Conservation (phyloP, 2,329 filamentous ascomycete species). For the Pseudofabraea citricarpa region DNA sequence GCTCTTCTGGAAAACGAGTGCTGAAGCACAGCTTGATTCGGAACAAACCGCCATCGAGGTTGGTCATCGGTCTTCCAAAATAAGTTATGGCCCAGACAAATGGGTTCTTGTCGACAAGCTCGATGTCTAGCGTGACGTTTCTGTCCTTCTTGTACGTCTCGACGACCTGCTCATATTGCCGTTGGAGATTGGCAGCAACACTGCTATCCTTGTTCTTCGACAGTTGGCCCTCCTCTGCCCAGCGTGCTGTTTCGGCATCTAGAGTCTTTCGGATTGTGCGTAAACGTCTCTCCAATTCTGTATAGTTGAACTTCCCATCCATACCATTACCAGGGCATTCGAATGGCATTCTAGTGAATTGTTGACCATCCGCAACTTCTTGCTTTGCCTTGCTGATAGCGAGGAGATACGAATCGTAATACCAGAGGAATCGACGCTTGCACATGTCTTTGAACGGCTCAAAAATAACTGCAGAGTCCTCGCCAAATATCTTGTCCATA, state of each 20-base stretch:
- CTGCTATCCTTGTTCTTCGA: conserved; percentile 63
- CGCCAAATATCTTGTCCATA: conserved; percentile 37
- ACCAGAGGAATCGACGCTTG: conserved; percentile 93
- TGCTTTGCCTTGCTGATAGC: conserved; percentile 61
- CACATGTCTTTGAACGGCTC: conserved; percentile 87
- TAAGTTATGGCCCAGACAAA: conserved; percentile 88
- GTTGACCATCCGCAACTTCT: conserved; percentile 57
- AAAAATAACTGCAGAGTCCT: conserved; percentile 55
- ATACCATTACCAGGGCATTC: conserved; percentile 74
- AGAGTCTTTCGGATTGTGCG: conserved; percentile 63
- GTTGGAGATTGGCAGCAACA: conserved; percentile 74
- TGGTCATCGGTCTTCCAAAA: conserved; percentile 88
- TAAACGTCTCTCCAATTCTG: conserved; percentile 65
- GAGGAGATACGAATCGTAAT: conserved; percentile 80
- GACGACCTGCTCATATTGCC: conserved; percentile 79
- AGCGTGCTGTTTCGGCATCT: conserved; percentile 64
- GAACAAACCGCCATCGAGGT: conserved; percentile 88
- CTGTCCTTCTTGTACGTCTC: conserved; percentile 69
- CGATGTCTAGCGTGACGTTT: conserved; percentile 67
- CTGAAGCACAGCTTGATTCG: conserved; percentile 76
- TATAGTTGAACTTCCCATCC: conserved; percentile 82
- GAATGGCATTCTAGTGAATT: conserved; percentile 83
- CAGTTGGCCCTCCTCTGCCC: conserved; percentile 64
- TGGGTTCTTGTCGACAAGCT: conserved; percentile 75
- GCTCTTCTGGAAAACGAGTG: conserved; percentile 79